Base-by-base conservation (phyloP, 805 yeast species). In the Peterozyma xylosa region DNA sequence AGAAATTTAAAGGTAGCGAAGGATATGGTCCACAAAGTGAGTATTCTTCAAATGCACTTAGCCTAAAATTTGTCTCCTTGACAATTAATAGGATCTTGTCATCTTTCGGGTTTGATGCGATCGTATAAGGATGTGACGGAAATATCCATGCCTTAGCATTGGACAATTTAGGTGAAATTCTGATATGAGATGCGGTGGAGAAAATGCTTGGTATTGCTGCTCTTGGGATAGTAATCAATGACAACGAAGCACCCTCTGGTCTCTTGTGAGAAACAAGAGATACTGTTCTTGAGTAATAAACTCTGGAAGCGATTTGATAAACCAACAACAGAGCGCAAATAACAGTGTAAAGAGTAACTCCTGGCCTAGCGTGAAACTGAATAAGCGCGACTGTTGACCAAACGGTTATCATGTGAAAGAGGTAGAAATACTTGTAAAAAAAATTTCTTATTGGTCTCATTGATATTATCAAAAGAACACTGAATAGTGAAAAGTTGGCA, bases 81-180 rank as follows among this genome's bases (percentile, higher is more conserved):
- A 78, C 60, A 11, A 80, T 59, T 45, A 81, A 58, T 37, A 66
- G 69, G 2, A 76, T 55, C 13, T 57, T 46, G 2, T 57, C 48
- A 37, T 73, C 76, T 1, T 58, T 60, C 0, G 72, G 62, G 1
- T 63, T 41, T 2, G 79, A 69, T 0, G 78, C 75, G 11, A 82
- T 64, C 0, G 89, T 79, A 53, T 69, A 84, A 2, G 91, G 90
- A 55, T 83, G 90, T 2, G 83, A 66, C 7, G 91, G 80, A 5
- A 66, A 56, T 2, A 81, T 21, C 73, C 78, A 71, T 42, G 59
- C 67, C 43, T 70, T 56, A 2, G 68, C 68, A 42, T 68, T 62
- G 16, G 63, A 50, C 18, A 63, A 58, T 2, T 59, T 45, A 10
- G 59, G 55, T 3, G 74, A 70, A 2, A 80, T 47, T 50, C 89